A percentile compares a stretch with the other conserved stretches of the same genome.
These are phyloP conservation scores for Neophaeococcomyces mojaviensis DNA, from an alignment of 2,329 filamentous ascomycete species.

Conservation along the genomic window DNA sequence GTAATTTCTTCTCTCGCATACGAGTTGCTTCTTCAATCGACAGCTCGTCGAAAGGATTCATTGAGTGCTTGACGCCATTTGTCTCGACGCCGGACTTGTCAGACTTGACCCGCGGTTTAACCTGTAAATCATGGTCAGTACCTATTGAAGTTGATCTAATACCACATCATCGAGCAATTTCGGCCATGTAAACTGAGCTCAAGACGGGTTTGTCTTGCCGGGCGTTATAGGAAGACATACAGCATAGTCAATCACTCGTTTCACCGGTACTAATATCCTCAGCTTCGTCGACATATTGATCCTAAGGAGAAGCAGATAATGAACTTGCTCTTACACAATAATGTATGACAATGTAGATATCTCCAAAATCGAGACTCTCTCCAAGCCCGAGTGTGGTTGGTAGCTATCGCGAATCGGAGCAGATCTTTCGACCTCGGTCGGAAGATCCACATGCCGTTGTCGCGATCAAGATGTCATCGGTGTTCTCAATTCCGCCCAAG, in stretches of 20 bases:
- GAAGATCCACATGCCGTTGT: not conserved
- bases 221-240: conserved; percentile 44
- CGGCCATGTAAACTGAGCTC: too few species aligned
- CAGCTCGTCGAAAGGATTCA: conserved; percentile 99
- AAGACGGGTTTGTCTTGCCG: too few species aligned
- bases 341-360: too few species aligned
- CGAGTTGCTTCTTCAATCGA: conserved; percentile 93
- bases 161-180: too few species aligned
- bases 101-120: conserved; percentile 65
- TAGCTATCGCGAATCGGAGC: conserved; percentile 1
- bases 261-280: conserved; percentile 71
- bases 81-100: conserved; percentile 82
- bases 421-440: conserved; percentile 1
- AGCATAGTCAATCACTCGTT: conserved; percentile 81
- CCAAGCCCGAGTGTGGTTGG: not conserved
- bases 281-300: conserved; percentile 48
- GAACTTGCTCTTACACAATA: too few species aligned
- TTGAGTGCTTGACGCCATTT: conserved; percentile 87
- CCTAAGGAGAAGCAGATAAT: too few species aligned
- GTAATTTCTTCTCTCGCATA: conserved; percentile 76
- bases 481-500: not conserved
- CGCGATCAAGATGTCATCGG: not conserved
- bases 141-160: not conserved
- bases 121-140: conserved; percentile 32
- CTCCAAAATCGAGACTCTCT: not conserved